Conservation (phyloP, 257 asterid genomes). For the Paraleonurus japonicus region DNA sequence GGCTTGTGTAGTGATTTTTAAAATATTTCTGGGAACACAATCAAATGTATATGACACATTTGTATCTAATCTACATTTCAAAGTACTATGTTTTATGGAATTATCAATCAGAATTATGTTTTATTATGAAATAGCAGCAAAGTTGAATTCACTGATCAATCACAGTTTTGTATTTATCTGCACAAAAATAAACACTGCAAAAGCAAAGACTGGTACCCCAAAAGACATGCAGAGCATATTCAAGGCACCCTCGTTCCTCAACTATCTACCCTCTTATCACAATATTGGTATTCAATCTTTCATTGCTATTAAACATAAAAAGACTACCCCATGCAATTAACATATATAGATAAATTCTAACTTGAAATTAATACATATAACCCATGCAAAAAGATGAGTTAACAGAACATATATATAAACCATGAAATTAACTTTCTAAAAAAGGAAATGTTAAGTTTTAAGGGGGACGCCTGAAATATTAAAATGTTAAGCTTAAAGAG, state of each 20-base stretch:
- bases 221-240: neutral
- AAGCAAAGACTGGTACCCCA: conserved; percentile 41
- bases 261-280: no score
- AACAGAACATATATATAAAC: no score
- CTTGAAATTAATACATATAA: neutral
- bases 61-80: neutral
- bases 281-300: no score
- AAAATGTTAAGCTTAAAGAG: no score
- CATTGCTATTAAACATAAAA: no score
- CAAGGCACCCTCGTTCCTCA: no score
- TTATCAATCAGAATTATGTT: neutral
- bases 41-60: conserved; percentile 20
- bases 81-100: neutral
- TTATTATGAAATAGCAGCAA: neutral
- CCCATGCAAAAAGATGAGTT: neutral
- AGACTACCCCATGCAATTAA: no score
- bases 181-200: conserved; percentile 16
- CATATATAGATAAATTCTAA: no score
- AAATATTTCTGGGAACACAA: conserved; percentile 3
- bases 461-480: no score
- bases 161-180: neutral
- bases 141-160: neutral
- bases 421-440: no score
- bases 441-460: no score
- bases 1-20: neutral